phyloP scores from a whole-genome alignment of 148 eudicot genomes.

The Rhododendron kiyosumense region DNA sequence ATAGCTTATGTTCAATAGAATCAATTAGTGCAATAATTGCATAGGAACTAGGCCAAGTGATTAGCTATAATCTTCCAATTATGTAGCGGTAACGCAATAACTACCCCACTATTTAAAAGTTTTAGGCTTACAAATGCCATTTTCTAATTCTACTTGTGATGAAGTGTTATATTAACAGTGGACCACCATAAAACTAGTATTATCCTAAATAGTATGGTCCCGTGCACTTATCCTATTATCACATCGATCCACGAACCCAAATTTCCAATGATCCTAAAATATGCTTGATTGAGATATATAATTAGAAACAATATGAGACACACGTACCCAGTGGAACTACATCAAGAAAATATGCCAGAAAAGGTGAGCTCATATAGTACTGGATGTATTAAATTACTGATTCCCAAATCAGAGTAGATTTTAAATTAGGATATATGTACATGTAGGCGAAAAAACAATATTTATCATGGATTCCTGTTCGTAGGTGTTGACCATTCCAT shows the following conservation, averaged over 20 bases:
- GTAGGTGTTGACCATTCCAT: background rate
- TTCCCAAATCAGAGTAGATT: background rate
- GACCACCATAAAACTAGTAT: background rate
- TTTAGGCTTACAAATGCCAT: background rate
- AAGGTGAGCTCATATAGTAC: background rate
- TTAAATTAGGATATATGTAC: background rate
- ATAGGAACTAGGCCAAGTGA: background rate
- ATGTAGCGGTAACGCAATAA: background rate
- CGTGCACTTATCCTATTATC: constrained; percentile 3
- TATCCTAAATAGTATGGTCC: background rate
- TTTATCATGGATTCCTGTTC: background rate
- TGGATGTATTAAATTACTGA: background rate
- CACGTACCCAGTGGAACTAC: background rate
- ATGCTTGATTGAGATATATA: constrained; percentile 1
- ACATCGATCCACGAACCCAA: background rate
- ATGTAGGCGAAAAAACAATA: background rate
- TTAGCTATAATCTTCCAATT: background rate
- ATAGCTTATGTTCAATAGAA: background rate
- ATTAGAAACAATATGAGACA: background rate
- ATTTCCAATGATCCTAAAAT: background rate
- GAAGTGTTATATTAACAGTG: background rate
- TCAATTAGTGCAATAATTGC: background rate
- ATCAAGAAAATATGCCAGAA: background rate
- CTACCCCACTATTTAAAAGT: background rate
- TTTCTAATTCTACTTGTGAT: background rate